Conservation (phyloP, 495 filamentous ascomycete genomes). For the Bacidia gigantensis region DNA sequence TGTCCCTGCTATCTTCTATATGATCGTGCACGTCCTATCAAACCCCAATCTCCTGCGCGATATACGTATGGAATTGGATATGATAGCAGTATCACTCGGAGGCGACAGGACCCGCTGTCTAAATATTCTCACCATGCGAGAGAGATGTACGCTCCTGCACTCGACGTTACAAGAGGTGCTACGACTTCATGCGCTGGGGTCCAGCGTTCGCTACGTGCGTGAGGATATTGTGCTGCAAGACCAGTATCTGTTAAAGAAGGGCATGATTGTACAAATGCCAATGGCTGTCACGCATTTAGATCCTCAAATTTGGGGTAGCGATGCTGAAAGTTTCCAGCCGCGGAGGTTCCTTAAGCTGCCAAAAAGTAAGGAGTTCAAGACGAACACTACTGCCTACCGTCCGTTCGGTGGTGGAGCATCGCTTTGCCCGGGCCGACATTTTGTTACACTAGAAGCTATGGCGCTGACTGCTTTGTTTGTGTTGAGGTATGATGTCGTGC, state of each 20-base stretch:
- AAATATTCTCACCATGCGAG: constrained; percentile 11
- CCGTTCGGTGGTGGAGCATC: constrained; percentile 17
- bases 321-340: constrained; percentile 10
- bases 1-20: constrained; percentile 35
- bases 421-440: constrained; percentile 18
- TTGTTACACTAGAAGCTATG: constrained; percentile 15
- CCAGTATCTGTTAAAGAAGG: constrained; percentile 18
- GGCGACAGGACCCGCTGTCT: too few relatives aligned
- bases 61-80: constrained; percentile 26
- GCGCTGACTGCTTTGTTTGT: constrained; percentile 13
- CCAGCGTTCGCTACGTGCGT: constrained; percentile 13
- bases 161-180: constrained; percentile 16
- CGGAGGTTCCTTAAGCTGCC: constrained; percentile 11
- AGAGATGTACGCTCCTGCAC: constrained; percentile 12
- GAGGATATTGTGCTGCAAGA: constrained; percentile 19
- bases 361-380: constrained; percentile 13
- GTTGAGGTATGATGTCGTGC: constrained; percentile 10
- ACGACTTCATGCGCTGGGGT: constrained; percentile 13
- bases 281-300: constrained; percentile 16
- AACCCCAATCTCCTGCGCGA: constrained; percentile 27
- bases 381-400: constrained; percentile 18
- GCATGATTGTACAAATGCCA: constrained; percentile 18
- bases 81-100: too few relatives aligned
- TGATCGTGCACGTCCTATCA: constrained; percentile 29
- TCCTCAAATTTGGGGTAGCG: constrained; percentile 7